Base-by-base conservation (phyloP, 192 early-diverging fungal genomes). In the Coemansia reversa region DNA sequence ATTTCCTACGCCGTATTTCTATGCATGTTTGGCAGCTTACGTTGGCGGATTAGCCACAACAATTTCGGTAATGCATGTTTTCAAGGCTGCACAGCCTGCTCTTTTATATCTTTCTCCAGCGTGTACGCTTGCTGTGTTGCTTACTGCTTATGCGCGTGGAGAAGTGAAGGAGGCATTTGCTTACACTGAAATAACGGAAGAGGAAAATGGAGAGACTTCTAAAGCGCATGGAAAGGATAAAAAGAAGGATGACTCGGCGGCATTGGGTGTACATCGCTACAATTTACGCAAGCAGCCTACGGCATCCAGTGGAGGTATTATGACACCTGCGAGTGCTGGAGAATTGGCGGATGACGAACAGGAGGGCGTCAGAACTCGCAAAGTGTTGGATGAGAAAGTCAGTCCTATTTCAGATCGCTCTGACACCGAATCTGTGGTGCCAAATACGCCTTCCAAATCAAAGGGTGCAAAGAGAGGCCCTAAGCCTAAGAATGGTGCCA, bases 31-130 rank as follows among this genome's bases (percentile, higher is more conserved):
- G 57, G 76, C 87, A 4, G 87, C 89, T 7, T 98, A 98, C 57
- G 74, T 91, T 47, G 47, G 87, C 12, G 96, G 96, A 6, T 83
- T 98, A 54, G 83, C 86, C 1, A 94, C 92, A 6, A 97, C 96
- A 7, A 90, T 98, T 42, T 79, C 83, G 14, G 92, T 98, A 14
- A 95, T 98, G 94, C 95, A 98, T 69, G 85, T 85, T 23, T 98
- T 97, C 84, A 85, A 95, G 73, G 91, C 93, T 12, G 96, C 95
- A 5, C 96, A 98, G 85, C 96, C 96, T 4, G 96, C 96, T 6
- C 82, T 98, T 8, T 83, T 98, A 50, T 98, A 98, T 64, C 87
- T 98, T 48, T 97, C 95, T 2, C 96, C 96, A 0, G 96, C 96
- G 2, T 98, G 96, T 67, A 97, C 93, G 55, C 58, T 97, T 6